Conservation (phyloP, 2,329 filamentous ascomycete genomes). For the Stagonosporopsis cucurbitacearum region DNA sequence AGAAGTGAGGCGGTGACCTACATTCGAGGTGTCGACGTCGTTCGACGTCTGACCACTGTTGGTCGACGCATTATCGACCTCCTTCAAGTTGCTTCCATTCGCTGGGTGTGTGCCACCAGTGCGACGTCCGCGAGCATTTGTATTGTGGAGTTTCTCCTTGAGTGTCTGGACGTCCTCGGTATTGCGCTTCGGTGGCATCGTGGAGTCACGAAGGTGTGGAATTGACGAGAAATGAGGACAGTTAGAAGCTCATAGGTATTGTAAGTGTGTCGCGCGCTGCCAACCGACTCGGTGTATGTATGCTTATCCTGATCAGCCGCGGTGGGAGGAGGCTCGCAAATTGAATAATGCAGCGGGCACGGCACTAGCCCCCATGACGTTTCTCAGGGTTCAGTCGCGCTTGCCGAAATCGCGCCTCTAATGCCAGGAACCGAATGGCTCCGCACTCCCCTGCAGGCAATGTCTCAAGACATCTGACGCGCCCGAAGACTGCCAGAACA, state of each 20-base stretch:
- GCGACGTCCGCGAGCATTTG: conserved; percentile 49
- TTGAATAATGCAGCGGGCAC: conserved; percentile 21
- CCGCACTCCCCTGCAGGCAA: conserved; percentile 8
- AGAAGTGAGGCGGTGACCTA: conserved; percentile 31
- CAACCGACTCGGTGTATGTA: conserved; percentile 11
- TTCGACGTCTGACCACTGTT: conserved; percentile 43
- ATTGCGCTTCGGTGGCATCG: conserved; percentile 50
- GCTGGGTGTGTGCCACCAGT: conserved; percentile 35
- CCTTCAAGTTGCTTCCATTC: conserved; percentile 48
- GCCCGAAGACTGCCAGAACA: not conserved
- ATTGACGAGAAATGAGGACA: not conserved
- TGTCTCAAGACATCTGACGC: not conserved
- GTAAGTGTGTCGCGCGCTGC: conserved; percentile 4
- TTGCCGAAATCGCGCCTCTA: conserved; percentile 18
- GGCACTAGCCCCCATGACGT: conserved; percentile 16
- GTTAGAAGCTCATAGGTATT: conserved; percentile 8
- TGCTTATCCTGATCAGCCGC: conserved; percentile 16
- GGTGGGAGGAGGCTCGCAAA: conserved; percentile 15
- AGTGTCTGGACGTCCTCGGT: conserved; percentile 50
- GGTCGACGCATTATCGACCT: conserved; percentile 48
- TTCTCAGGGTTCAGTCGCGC: conserved; percentile 23
- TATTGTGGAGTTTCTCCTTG: conserved; percentile 53
- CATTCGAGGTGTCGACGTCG: conserved; percentile 43
- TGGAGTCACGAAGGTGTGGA: conserved; percentile 11
- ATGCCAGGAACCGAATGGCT: conserved; percentile 12